Conservation (phyloP, 2,329 filamentous ascomycete species). For the Apiospora aurea region DNA sequence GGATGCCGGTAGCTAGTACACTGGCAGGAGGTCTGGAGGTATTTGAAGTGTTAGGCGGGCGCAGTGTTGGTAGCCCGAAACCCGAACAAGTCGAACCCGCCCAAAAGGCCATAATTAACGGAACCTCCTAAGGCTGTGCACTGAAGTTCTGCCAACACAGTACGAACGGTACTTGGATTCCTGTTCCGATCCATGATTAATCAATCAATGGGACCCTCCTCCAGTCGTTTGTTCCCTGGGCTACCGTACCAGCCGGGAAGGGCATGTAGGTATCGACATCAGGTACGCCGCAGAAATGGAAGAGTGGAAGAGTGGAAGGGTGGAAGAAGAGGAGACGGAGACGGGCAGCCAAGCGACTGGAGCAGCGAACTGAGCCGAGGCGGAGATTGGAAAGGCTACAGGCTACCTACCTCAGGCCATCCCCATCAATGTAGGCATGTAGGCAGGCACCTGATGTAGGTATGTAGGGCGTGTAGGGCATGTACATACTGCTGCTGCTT, state of each 20-base stretch:
- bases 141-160: neutral
- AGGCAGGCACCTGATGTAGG: too few relatives aligned
- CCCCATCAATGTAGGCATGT: neutral
- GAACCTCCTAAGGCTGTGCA: conserved; percentile 5
- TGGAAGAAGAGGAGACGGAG: neutral
- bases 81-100: conserved; percentile 10
- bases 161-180: conserved; percentile 16
- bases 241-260: neutral
- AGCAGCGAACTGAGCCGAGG: neutral
- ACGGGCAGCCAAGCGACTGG: neutral
- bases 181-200: neutral
- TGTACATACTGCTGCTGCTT: neutral
- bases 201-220: neutral
- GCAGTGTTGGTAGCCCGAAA: conserved; percentile 7
- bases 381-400: neutral
- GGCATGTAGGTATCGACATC: neutral
- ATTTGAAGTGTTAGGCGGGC: conserved; percentile 3
- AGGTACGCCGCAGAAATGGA: neutral
- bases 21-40: neutral
- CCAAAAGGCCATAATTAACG: conserved; percentile 20
- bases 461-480: too few relatives aligned
- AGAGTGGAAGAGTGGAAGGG: neutral
- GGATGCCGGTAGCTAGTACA: conserved; percentile 6
- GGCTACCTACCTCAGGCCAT: neutral
- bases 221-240: neutral